Base-by-base conservation (phyloP, 305 asterid species). In the Fraxinus paxiana region DNA sequence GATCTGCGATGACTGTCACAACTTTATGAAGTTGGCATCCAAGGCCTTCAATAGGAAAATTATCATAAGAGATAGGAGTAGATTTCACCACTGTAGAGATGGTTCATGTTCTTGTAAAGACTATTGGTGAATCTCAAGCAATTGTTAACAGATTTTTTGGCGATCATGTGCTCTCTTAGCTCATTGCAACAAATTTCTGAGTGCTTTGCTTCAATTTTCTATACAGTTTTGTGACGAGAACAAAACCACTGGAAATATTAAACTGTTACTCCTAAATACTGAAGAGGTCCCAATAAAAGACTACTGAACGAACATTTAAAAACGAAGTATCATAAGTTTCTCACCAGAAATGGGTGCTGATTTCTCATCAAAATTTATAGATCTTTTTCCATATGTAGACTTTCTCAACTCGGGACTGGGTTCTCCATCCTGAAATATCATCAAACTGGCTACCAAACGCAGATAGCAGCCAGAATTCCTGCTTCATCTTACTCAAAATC, bases 1-100 rank as follows among this genome's bases (percentile, higher is more conserved):
- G 84, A 87, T 92, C 26, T 92, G 95, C 33, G 93, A 90, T 38
- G 97, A 94, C 59, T 92, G 97, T 83, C 97, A 92, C 41, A 86
- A 86, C 81, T 92, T 92, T 63, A 91, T 94, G 96, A 93, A 91
- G 87, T 22, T 92, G 88, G 92, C 92, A 9, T 90, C 96, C 1
- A 87, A 83, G 81, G 94, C 83, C 4, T 89, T 85, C 4, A 83
- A 83, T 33, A 83, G 76, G 80, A 91, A 91, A 81, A 94, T 92
- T 24, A 83, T 92, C 17, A 83, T 92, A 17, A 90, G 95, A 87
- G 96, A 94, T 83, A 89, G 92, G 79, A 86, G 86, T 35, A 91
- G 95, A 67, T 92, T 92, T 89, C 95, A 90, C 78, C 95, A 87
- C 37, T 90, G 88, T 82, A 88, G 79, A 76, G 86, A 89, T 79